A percentile compares a stretch with the other conserved stretches of the same genome.
Conservation (phyloP, 1,284 basidiomycete species). For the Afroboletus lepidellus region DNA sequence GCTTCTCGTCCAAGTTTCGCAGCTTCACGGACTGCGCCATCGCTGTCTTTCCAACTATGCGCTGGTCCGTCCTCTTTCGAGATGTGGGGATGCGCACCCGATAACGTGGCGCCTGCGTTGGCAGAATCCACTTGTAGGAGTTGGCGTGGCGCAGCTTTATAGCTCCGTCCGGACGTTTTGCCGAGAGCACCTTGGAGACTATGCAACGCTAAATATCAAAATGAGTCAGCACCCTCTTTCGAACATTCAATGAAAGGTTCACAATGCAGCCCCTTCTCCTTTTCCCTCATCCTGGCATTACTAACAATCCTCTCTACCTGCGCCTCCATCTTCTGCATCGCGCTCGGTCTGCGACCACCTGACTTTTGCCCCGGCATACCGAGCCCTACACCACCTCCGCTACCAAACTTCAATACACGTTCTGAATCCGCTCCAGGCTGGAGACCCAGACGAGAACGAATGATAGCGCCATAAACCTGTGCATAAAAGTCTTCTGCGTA, state of each 20-base stretch:
- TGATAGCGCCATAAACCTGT: constrained; percentile 88
- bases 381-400: constrained; percentile 80
- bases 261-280: constrained; percentile 75
- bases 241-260: constrained; percentile 23
- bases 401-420: constrained; percentile 79
- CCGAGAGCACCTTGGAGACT: constrained; percentile 95
- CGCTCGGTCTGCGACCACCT: constrained; percentile 77
- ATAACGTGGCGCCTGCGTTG: constrained; percentile 48
- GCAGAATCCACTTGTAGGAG: constrained; percentile 81
- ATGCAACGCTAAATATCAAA: constrained; percentile 52
- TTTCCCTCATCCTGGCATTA: constrained; percentile 84
- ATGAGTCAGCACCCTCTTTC: constrained; percentile 10
- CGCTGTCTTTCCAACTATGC: constrained; percentile 37
- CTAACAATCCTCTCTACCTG: constrained; percentile 97
- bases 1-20: constrained; percentile 71
- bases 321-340: constrained; percentile 96
- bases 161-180: constrained; percentile 87
- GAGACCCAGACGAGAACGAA: constrained; percentile 75
- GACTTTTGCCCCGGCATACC: constrained; percentile 52
- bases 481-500: constrained; percentile 99
- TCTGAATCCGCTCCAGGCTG: constrained; percentile 57
- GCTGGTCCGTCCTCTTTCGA: constrained; percentile 47
- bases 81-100: constrained; percentile 56
- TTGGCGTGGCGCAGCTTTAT: constrained; percentile 94
- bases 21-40: constrained; percentile 65